Percentiles rank a stretch among this genome's conserved stretches.
Evolutionary conservation across 192 early-diverging fungal genomes (phyloP).

Genomic region (Pilaira anomala): DNA sequence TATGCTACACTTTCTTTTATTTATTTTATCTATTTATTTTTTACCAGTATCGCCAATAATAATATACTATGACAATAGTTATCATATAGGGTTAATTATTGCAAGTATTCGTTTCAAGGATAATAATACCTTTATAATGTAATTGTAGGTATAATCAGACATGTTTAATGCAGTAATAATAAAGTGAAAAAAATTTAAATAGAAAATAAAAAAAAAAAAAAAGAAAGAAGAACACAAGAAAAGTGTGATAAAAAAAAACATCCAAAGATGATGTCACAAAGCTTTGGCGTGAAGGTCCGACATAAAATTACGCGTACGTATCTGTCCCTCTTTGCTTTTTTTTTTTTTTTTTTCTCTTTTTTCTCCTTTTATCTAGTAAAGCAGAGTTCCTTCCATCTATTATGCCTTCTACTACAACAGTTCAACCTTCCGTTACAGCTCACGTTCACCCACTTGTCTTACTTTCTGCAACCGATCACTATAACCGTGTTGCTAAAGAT

Average conservation of each 20-base stretch:
- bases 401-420: conserved; percentile 43
- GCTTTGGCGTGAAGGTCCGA: no score
- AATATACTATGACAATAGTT: conserved; percentile 62
- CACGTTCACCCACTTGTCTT: conserved; percentile 96
- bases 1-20: no score
- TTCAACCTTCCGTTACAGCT: conserved; percentile 56
- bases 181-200: neutral
- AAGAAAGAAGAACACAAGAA: no score
- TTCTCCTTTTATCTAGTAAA: no score
- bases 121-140: conserved; percentile 65
- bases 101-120: no score
- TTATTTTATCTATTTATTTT: neutral
- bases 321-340: neutral
- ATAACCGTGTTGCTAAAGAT: conserved; percentile 92
- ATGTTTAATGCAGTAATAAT: conserved; percentile 11
- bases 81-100: neutral
- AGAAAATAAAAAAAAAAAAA: no score
- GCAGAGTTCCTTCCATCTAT: no score
- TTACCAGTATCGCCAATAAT: conserved; percentile 81
- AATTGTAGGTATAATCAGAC: conserved; percentile 54
- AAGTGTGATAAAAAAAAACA: no score
- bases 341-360: neutral
- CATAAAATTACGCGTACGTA: no score
- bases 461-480: conserved; percentile 98
- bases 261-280: no score